Evolutionary conservation across 1,284 basidiomycete species (phyloP).

Genomic region (Fomitopsis palustris): DNA sequence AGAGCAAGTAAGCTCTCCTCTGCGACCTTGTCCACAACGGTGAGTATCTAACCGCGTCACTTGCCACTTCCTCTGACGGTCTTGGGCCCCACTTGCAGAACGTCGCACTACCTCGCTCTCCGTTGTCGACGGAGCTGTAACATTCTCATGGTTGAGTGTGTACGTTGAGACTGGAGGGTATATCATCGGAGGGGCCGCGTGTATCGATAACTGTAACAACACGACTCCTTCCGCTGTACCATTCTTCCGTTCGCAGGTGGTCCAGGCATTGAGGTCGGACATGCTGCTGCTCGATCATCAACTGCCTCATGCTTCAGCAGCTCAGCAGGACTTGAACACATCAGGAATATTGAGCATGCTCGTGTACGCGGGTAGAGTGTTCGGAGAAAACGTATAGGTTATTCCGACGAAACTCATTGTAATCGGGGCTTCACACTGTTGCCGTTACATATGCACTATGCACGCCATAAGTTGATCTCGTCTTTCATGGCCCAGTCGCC

Average conservation of each 20-base stretch:
- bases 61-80: background rate
- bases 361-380: too few species aligned
- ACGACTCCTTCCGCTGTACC: background rate
- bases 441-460: background rate
- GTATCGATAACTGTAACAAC: background rate
- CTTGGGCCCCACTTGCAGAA: background rate
- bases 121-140: background rate
- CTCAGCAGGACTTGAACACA: too few species aligned
- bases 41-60: slow-evolving; percentile 11
- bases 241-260: background rate
- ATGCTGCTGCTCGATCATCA: too few species aligned
- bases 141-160: background rate
- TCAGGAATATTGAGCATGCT: too few species aligned
- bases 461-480: background rate
- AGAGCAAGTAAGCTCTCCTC: slow-evolving; percentile 22
- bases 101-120: background rate
- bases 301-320: too few species aligned
- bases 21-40: slow-evolving; percentile 1
- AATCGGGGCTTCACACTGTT: too few species aligned
- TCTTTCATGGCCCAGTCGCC: background rate
- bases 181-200: background rate
- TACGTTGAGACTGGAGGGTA: background rate
- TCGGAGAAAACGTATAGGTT: too few species aligned
- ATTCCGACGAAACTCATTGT: too few species aligned
- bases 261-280: background rate